Conservation (phyloP, 2,329 filamentous ascomycete genomes). For the Fusarium sambucinum region DNA sequence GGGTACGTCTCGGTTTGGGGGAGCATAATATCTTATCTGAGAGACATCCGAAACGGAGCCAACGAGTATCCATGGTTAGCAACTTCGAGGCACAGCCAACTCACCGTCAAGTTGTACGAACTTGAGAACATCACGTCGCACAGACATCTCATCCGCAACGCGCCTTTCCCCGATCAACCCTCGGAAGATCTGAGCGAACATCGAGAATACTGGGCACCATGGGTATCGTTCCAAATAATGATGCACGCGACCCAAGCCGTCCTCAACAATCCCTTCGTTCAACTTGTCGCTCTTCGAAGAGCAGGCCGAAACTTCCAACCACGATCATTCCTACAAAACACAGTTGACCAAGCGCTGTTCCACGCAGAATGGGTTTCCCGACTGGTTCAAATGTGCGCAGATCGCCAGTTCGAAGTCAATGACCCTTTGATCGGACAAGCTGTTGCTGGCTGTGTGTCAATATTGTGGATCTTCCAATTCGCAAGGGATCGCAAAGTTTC, state of each 20-base stretch:
- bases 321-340: constrained; percentile 41
- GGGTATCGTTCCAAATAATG: constrained; percentile 41
- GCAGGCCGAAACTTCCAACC: constrained; percentile 35
- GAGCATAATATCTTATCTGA: constrained; percentile 34
- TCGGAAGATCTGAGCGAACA: constrained; percentile 7
- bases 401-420: constrained; percentile 34
- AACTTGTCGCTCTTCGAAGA: constrained; percentile 40
- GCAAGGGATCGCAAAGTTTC: constrained; percentile 38
- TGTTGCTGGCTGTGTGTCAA: constrained; percentile 37
- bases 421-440: constrained; percentile 42
- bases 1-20: constrained; percentile 33
- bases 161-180: constrained; percentile 38
- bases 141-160: constrained; percentile 39
- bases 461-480: constrained; percentile 46
- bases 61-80: constrained; percentile 43
- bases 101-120: constrained; percentile 41
- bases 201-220: constrained; percentile 43
- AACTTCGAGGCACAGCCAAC: constrained; percentile 31
- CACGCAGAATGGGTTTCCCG: constrained; percentile 43
- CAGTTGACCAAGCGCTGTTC: constrained; percentile 43
- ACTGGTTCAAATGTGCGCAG: constrained; percentile 41
- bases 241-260: constrained; percentile 40
- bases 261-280: constrained; percentile 44
- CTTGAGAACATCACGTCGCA: constrained; percentile 33
- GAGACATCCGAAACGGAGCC: constrained; percentile 35